These are phyloP conservation scores for Termitomyces heimii DNA, from an alignment of 768 basidiomycete species.

Conservation along the genomic window DNA sequence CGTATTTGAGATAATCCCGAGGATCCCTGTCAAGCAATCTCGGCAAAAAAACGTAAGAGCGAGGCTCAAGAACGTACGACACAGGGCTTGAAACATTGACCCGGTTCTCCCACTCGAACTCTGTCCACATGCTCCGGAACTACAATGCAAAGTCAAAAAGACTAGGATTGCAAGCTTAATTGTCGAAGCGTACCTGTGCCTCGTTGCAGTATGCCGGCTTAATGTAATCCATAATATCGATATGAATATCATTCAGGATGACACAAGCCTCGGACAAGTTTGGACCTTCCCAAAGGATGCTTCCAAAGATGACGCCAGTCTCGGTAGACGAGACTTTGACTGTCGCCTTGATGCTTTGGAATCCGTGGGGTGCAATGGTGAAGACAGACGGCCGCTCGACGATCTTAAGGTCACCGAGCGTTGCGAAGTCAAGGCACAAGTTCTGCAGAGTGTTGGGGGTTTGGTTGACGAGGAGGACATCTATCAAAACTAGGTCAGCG, in stretches of 20 bases:
- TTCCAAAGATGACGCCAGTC: constrained; percentile 97
- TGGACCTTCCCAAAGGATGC: constrained; percentile 93
- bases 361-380: constrained; percentile 91
- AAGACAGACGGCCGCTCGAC: constrained; percentile 94
- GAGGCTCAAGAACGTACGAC: constrained; percentile 46
- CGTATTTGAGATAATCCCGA: constrained; percentile 85
- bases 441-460: constrained; percentile 92
- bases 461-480: constrained; percentile 96
- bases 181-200: constrained; percentile 60
- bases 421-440: constrained; percentile 95
- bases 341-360: constrained; percentile 98
- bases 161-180: not conserved
- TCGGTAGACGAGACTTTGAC: constrained; percentile 99
- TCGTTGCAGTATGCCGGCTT: constrained; percentile 95
- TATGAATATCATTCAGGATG: constrained; percentile 94
- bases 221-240: constrained; percentile 99
- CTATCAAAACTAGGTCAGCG: constrained; percentile 28
- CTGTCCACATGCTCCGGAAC: constrained; percentile 99
- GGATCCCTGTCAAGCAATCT: constrained; percentile 50
- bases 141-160: constrained; percentile 21
- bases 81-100: constrained; percentile 87
- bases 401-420: constrained; percentile 93
- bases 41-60: not conserved
- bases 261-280: constrained; percentile 87
- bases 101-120: constrained; percentile 99